Percentiles rank a stretch among this genome's conserved stretches.
These are phyloP conservation scores for Zymoseptoria brevis DNA, from an alignment of 2,329 filamentous ascomycete species.

Conservation along the genomic window DNA sequence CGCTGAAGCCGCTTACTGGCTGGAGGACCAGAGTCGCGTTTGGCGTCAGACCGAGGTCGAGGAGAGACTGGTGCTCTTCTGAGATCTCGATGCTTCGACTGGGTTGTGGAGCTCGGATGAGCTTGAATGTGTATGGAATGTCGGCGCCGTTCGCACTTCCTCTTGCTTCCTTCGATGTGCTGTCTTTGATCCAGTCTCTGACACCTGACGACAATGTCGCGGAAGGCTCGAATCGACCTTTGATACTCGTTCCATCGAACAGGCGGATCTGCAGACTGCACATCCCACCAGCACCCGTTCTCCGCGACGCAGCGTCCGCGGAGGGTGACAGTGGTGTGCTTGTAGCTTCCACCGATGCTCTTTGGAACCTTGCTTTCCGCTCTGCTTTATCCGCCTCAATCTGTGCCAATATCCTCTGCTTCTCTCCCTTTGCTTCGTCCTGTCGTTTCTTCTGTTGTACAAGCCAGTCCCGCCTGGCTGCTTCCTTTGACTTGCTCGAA, in stretches of 20 bases:
- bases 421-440: conserved; percentile 58
- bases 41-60: conserved; percentile 64
- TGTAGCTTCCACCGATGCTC: conserved; percentile 15
- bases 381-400: conserved; percentile 71
- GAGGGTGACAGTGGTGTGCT: conserved; percentile 13
- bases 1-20: conserved; percentile 55
- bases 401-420: conserved; percentile 61
- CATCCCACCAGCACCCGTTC: conserved; percentile 15
- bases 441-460: conserved; percentile 51
- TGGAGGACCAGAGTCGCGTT: conserved; percentile 77
- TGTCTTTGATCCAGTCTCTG: conserved; percentile 65
- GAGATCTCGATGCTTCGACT: conserved; percentile 64
- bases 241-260: conserved; percentile 74
- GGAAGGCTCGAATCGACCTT: conserved; percentile 55
- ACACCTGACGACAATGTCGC: conserved; percentile 60
- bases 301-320: conserved; percentile 12
- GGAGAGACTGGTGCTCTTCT: conserved; percentile 63
- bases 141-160: conserved; percentile 23
- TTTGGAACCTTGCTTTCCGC: conserved; percentile 50
- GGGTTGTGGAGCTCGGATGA: conserved; percentile 70
- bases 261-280: conserved; percentile 63
- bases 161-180: conserved; percentile 36
- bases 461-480: conserved; percentile 29
- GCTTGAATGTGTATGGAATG: conserved; percentile 70
- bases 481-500: conserved; percentile 26